Base-by-base conservation (phyloP, 2,329 filamentous ascomycete genomes). In the Alternaria viburni region DNA sequence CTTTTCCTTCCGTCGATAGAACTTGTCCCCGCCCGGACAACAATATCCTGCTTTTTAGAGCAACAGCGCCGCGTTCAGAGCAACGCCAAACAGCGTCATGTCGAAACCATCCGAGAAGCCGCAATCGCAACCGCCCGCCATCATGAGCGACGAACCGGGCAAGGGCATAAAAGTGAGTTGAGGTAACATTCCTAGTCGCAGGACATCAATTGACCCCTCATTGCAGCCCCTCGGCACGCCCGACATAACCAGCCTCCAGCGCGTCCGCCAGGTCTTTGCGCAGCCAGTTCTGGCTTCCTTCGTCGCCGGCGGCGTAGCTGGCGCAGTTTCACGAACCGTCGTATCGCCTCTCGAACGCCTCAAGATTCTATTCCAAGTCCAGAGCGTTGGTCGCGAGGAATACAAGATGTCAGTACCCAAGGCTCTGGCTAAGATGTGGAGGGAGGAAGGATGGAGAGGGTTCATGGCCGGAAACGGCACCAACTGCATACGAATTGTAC, bases 391-490 rank as follows among this genome's bases (percentile, higher is more conserved):
- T 17, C 89, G 93, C 75, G 91, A 93, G 72, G 95, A 97, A 76
- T 99, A 99, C 83, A 95, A 96, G 79, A 85, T 97, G 80, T 96
- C 93, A 15, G 93, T 98, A 61, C 89, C 90, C 71, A 93, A 96
- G 81, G 96, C 93, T 5, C 84, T 99, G 68, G 87, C 84, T 45
- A 99, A 99, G 82, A 99, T 99, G 91, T 97, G 95, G 90, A 90
- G 86, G 72, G 96, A 99, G 79, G 96, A 99, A 81, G 96, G 96
- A 58, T 98, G 94, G 93, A 90, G 89, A 79, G 96, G 96, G 0
- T 97, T 98, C 81, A 97, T 99, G 94, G 89, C 93, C 70, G 96
- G 96, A 56, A 99, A 99, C 79, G 96, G 96, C 67, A 97, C 94
- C 65, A 99, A 99, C 81, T 99, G 96, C 85, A 93, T 99, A 74